A percentile compares a stretch with the other conserved stretches of the same genome.
Conservation (phyloP, 2,329 filamentous ascomycete genomes). For the Fusarium sp. region DNA sequence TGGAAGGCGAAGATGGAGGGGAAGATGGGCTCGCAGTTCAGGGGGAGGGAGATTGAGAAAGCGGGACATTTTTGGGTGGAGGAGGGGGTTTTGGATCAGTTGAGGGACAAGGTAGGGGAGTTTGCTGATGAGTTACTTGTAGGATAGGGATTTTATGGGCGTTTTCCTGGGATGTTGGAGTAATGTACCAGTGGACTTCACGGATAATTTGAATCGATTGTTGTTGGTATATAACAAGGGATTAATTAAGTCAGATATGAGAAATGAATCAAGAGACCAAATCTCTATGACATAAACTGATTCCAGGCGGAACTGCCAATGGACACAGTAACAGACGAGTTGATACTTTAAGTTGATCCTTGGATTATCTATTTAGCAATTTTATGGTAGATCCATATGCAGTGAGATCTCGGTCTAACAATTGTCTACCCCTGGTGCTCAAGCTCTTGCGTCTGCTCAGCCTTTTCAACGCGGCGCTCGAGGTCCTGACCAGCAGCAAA, state of each 20-base stretch:
- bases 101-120: conserved; percentile 38
- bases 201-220: too few relatives aligned
- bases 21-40: conserved; percentile 56
- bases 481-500: conserved; percentile 19
- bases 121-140: conserved; percentile 41
- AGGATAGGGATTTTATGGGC: background rate
- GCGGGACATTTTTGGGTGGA: conserved; percentile 74
- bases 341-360: background rate
- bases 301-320: accelerated
- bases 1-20: conserved; percentile 70
- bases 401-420: accelerated
- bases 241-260: background rate
- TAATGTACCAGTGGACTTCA: background rate
- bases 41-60: conserved; percentile 56
- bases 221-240: background rate
- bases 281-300: background rate
- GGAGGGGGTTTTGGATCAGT: conserved; percentile 53
- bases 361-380: background rate
- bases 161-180: background rate
- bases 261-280: background rate
- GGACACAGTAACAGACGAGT: background rate
- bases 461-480: conserved; percentile 18
- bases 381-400: background rate
- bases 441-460: conserved; percentile 24
- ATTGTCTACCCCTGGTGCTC: conserved; percentile 4